A percentile compares a stretch with the other conserved stretches of the same genome.
Evolutionary conservation across 441 rosid species (phyloP).

Genomic region (Manihot esculenta): DNA sequence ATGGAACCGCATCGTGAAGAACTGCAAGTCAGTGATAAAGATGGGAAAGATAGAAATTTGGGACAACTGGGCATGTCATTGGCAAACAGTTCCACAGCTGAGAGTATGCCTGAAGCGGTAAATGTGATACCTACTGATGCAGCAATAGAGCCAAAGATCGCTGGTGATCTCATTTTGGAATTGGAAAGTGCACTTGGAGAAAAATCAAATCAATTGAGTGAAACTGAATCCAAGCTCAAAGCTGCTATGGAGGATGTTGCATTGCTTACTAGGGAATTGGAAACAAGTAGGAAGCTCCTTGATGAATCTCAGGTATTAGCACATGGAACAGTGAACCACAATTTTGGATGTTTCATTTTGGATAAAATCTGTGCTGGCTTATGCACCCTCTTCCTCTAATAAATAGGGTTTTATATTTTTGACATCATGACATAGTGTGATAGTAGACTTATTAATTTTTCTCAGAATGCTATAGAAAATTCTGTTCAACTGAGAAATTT

Average conservation of each 20-base stretch:
- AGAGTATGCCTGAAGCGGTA: conserved; percentile 61
- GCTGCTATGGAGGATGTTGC: conserved; percentile 71
- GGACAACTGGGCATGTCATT: conserved; percentile 64
- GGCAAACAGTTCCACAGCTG: conserved; percentile 82
- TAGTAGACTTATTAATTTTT: background rate
- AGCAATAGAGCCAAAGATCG: conserved; percentile 43
- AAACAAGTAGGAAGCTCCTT: conserved; percentile 74
- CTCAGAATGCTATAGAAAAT: background rate
- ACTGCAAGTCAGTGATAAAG: conserved; percentile 45
- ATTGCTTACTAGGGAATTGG: conserved; percentile 67
- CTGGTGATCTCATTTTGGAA: conserved; percentile 46
- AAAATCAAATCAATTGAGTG: conserved; percentile 59
- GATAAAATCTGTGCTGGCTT: background rate
- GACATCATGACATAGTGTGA: background rate
- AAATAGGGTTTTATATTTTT: background rate
- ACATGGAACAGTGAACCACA: conserved; percentile 5
- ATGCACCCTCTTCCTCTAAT: background rate
- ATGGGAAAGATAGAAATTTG: conserved; percentile 56
- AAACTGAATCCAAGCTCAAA: conserved; percentile 62
- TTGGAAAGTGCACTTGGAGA: conserved; percentile 60
- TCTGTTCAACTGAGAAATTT: background rate
- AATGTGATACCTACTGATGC: conserved; percentile 42
- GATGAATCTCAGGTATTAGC: conserved; percentile 91
- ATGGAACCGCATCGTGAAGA: conserved; percentile 69
- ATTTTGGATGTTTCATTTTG: background rate